phyloP scores from a whole-genome alignment of 2,329 filamentous ascomycete species.

The Microsporum audouinii region DNA sequence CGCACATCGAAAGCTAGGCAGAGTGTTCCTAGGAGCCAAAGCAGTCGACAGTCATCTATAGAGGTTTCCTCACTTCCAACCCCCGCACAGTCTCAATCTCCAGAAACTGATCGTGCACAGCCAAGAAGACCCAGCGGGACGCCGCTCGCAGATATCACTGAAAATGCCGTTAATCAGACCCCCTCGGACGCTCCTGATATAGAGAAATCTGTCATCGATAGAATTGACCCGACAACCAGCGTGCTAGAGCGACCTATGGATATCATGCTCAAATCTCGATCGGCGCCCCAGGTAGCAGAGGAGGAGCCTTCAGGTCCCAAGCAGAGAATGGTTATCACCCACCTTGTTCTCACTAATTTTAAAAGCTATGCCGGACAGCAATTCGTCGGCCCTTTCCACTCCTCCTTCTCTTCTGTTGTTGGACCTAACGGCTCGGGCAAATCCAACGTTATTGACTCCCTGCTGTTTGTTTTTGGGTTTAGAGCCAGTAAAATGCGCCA shows the following conservation, averaged over 20 bases:
- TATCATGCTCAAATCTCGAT: constrained; percentile 78
- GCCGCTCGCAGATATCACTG: constrained; percentile 64
- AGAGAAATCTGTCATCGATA: constrained; percentile 47
- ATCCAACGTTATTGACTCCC: constrained; percentile 95
- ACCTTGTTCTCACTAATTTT: constrained; percentile 89
- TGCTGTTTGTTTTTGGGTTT: constrained; percentile 98
- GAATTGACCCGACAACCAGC: constrained; percentile 64
- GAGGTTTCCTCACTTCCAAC: constrained; percentile 36
- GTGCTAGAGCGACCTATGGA: constrained; percentile 84
- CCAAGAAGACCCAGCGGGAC: constrained; percentile 30
- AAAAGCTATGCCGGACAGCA: constrained; percentile 96
- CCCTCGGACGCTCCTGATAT: constrained; percentile 33
- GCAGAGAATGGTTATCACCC: constrained; percentile 80
- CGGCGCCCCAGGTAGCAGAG: constrained; percentile 50
- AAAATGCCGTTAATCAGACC: constrained; percentile 33
- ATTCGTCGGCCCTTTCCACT: constrained; percentile 90
- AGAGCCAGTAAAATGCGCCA: constrained; percentile 98
- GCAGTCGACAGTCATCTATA: constrained; percentile 33
- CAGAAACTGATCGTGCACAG: constrained; percentile 33
- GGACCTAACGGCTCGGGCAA: constrained; percentile 97
- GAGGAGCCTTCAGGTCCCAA: constrained; percentile 68
- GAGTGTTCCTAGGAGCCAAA: constrained; percentile 44
- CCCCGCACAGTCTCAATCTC: constrained; percentile 45
- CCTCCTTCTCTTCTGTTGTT: constrained; percentile 94
- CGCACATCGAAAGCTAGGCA: constrained; percentile 56